Evolutionary conservation across 1,284 basidiomycete genomes (phyloP), one percentile per base, ranked within the genome.

Genomic region (Boletus nobilissimus): DNA sequence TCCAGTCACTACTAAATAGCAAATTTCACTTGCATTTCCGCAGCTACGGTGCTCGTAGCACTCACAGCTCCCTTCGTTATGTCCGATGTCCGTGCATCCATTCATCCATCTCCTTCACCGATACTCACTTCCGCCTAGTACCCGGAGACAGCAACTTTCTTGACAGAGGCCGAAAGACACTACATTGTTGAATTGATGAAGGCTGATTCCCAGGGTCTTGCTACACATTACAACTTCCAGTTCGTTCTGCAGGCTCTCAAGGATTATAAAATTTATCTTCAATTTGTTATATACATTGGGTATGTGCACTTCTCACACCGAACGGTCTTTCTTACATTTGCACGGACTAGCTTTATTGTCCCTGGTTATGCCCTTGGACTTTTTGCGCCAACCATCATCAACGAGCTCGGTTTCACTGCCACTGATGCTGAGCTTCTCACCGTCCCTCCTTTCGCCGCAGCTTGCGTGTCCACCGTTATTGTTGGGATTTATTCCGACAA

Each of bases 181-280:
- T 24, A 66, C 26, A 19, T 77, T 18, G 22, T 62, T 62, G 43
- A 7, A 16, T 43, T 76, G 24, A 26, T 77, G 75, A 77, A 62
- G 68, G 34, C 60, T 36, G 76, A 76, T 63, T 40, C 76, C n/a
- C 76, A 76, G 43, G 62, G 57, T 66, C 74, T 76, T 26, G 74
- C 75, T 10, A 76, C 75, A 6, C 74, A 84, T 62, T 89, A 87
- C 77, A 82, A 82, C 38, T 83, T 83, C 78, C 79, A 76, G 64
- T 87, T 87, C 74, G 82, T 90, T 74, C 83, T 85, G 79, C 86
- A 89, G 67, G 88, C 87, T 1, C 78, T 89, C 40, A 77, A 82
- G 48, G 89, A 90, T 73, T 88, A 87, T 82, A 89, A 89, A 80
- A 76, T 81, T 19, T 91, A 88, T 74, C 43, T 89, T 16, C 89